These are phyloP conservation scores for Tolypocladium cylindrosporum DNA, from an alignment of 2,329 filamentous ascomycete genomes.

Conservation along the genomic window DNA sequence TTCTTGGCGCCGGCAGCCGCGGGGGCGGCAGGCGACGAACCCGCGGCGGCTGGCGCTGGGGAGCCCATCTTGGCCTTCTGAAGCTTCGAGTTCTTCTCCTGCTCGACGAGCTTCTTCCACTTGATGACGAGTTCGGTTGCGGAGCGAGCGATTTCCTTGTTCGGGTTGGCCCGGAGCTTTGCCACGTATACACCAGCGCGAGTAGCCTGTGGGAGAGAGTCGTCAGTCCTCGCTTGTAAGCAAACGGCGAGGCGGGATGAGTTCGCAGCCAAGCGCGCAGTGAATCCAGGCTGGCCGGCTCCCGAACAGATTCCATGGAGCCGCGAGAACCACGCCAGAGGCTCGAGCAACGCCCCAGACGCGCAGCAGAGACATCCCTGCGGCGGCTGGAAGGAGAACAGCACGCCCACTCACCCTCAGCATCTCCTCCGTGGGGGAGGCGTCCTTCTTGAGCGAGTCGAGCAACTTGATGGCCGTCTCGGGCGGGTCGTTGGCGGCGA, in stretches of 20 bases:
- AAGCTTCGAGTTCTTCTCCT: constrained; percentile 41
- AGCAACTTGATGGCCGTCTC: constrained; percentile 65
- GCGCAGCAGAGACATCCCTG: neutral
- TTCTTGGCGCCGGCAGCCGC: constrained; percentile 30
- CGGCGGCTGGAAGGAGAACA: neutral
- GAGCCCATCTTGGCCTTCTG: constrained; percentile 31
- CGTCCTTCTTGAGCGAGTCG: constrained; percentile 67
- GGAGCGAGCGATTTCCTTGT: constrained; percentile 70
- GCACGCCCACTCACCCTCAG: constrained; percentile 52
- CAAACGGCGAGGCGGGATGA: neutral
- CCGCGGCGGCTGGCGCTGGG: constrained; percentile 32
- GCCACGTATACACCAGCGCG: constrained; percentile 85
- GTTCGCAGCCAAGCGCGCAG: neutral
- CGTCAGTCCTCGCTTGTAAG: neutral
- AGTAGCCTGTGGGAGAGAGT: constrained; percentile 47
- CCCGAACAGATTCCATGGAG: neutral
- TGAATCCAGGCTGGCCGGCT: neutral
- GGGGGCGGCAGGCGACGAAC: constrained; percentile 42
- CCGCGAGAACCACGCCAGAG: neutral
- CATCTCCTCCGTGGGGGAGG: constrained; percentile 79
- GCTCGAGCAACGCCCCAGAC: neutral
- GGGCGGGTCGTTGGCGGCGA: constrained; percentile 63
- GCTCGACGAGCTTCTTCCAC: constrained; percentile 73
- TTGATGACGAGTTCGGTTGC: constrained; percentile 78
- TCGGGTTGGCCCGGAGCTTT: constrained; percentile 64